Base-by-base conservation (phyloP, 208 protist genomes). In the Crithidia thermophila region DNA sequence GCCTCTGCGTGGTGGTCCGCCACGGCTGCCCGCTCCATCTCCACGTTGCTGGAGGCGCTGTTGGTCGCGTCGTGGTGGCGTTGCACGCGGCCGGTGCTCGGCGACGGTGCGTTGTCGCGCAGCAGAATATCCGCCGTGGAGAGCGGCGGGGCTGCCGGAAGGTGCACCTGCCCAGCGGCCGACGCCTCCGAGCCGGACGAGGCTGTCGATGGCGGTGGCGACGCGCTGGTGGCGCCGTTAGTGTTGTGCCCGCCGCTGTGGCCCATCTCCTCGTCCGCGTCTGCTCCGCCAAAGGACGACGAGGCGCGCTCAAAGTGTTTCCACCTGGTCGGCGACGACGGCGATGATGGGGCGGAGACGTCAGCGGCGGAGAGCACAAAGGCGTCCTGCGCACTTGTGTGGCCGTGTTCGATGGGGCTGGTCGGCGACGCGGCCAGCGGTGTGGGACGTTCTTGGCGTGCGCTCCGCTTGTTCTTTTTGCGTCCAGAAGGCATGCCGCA, bases 231-330 rank as follows among this genome's bases (percentile, higher is more conserved):
- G 9, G 59, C 43, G 13, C 69, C 69, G 37, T 75, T 68, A 27
- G 52, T 60, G 53, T 68, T 67, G 43, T 36, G 27, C 18, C 69
- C 60, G 45, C 69, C 60, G 60, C 59, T 67, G 52, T 67, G 53
- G 13, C 46, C 23, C 43, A 75, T 68, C 11, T 75, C 69, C 31
- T 75, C 60, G 43, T 75, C 69, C 14, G 14, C 69, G 37, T 75
- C 69, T 10, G 51, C 60, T 13, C 40, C 60, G 37, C 23, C 69
- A 11, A 68, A 51, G 18, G 60, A 68, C 18, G 60, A 75, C 14
- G 45, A 31, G 0, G 58, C 53, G 10, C 50, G 36, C 34, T 60
- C 42, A 3, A 51, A 18, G 18, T 40, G 39, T 27, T 28, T 51
- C 37, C 8, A 34, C 57, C 36, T 49, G 23, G 42, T 16, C 1